Conservation (phyloP, 495 filamentous ascomycete genomes). For the Paragyromitra xinjiangensis region DNA sequence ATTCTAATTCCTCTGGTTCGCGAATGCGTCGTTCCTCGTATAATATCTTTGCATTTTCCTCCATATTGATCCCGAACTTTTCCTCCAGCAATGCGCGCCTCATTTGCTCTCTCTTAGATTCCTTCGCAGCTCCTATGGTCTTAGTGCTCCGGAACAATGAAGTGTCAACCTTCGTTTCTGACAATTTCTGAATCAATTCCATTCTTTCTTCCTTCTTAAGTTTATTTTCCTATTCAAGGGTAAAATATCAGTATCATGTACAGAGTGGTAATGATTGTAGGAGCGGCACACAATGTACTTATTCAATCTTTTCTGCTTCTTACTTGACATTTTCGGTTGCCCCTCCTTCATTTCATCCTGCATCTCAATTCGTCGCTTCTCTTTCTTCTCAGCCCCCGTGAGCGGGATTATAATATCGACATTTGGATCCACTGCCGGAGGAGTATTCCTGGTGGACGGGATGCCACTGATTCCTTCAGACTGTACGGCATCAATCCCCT, state of each 20-base stretch:
- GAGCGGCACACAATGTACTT: constrained; percentile 81
- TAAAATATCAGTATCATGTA: constrained; percentile 17
- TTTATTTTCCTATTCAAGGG: constrained; percentile 74
- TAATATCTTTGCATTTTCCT: constrained; percentile 62
- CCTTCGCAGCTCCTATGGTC: constrained; percentile 72
- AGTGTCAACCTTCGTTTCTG: constrained; percentile 80
- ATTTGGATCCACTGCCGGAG: constrained; percentile 33
- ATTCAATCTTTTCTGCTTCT: constrained; percentile 93
- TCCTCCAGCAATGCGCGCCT: constrained; percentile 68
- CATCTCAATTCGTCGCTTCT: constrained; percentile 64
- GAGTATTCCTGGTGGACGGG: constrained; percentile 1
- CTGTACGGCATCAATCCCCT: not conserved
- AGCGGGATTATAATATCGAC: constrained; percentile 40
- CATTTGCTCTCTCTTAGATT: constrained; percentile 73
- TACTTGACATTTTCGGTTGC: constrained; percentile 78
- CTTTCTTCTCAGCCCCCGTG: constrained; percentile 71
- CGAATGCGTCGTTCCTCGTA: constrained; percentile 59
- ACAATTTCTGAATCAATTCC: constrained; percentile 82
- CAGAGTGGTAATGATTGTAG: not conserved
- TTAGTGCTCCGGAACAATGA: constrained; percentile 77
- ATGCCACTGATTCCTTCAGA: not conserved
- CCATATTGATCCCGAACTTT: constrained; percentile 66
- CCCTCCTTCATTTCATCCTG: constrained; percentile 71
- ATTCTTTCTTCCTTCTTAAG: constrained; percentile 92
- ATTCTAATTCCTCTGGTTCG: constrained; percentile 39